Evolutionary conservation across 176 grass and related monocot genomes (phyloP).

Genomic region (barley (Hordeum vulgare)): MorexV3_pseudomolecules_assembly NC_058519.1:521572353-521572852

Average conservation of each 20-base stretch:
- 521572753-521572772: constrained; percentile 40
- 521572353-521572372: not conserved
- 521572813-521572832: constrained; percentile 11
- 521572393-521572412: constrained; percentile 21
- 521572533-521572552: constrained; percentile 89
- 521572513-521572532: constrained; percentile 80
- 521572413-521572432: constrained; percentile 83
- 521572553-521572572: constrained; percentile 87
- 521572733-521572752: constrained; percentile 61
- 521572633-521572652: constrained; percentile 52
- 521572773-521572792: not conserved
- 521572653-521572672: constrained; percentile 56
- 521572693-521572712: constrained; percentile 83
- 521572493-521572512: constrained; percentile 92
- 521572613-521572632: constrained; percentile 81
- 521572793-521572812: constrained; percentile 18
- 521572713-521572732: constrained; percentile 49
- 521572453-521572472: constrained; percentile 77
- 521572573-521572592: constrained; percentile 72
- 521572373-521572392: not conserved
- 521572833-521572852: constrained; percentile 11
- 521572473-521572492: constrained; percentile 90
- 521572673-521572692: constrained; percentile 73
- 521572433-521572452: constrained; percentile 67
- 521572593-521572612: constrained; percentile 75